Evolutionary conservation across 345 rosid genomes (phyloP).

Genomic region (Gossypium rotundifolium): DNA sequence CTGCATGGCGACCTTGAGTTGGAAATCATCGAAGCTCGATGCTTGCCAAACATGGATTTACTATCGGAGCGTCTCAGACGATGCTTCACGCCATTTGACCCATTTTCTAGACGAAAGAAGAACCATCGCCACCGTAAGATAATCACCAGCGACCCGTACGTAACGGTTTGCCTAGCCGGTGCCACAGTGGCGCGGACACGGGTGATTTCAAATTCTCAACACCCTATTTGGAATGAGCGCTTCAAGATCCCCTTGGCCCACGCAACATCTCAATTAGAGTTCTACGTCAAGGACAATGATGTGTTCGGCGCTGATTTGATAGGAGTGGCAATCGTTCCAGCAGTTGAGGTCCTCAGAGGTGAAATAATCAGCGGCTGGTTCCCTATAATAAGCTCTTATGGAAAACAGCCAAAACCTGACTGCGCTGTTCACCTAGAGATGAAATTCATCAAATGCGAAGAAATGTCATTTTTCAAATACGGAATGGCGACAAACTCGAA

Average conservation of each 20-base stretch:
- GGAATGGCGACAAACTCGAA: neutral
- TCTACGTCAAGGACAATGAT: neutral
- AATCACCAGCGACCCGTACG: slow-evolving; percentile 31
- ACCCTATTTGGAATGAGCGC: neutral
- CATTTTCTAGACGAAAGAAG: neutral
- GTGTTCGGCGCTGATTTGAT: slow-evolving; percentile 24
- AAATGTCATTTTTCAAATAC: neutral
- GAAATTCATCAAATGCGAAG: neutral
- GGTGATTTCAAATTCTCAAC: neutral
- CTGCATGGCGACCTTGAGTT: neutral
- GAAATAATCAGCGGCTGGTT: neutral
- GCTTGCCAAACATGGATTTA: slow-evolving; percentile 1
- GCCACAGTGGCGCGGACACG: slow-evolving; percentile 34
- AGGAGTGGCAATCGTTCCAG: slow-evolving; percentile 34
- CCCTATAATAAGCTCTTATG: neutral
- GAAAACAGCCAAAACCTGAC: neutral
- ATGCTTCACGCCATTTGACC: neutral
- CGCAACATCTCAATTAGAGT: neutral
- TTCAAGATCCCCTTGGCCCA: neutral
- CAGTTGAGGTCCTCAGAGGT: neutral
- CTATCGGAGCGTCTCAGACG: neutral
- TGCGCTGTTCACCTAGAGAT: neutral
- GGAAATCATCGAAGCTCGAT: neutral
- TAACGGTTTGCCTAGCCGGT: slow-evolving; percentile 61
- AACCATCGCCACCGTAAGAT: neutral